Evolutionary conservation across 768 basidiomycete genomes (phyloP).

Genomic region (Termitomyces eurrhizus): DNA sequence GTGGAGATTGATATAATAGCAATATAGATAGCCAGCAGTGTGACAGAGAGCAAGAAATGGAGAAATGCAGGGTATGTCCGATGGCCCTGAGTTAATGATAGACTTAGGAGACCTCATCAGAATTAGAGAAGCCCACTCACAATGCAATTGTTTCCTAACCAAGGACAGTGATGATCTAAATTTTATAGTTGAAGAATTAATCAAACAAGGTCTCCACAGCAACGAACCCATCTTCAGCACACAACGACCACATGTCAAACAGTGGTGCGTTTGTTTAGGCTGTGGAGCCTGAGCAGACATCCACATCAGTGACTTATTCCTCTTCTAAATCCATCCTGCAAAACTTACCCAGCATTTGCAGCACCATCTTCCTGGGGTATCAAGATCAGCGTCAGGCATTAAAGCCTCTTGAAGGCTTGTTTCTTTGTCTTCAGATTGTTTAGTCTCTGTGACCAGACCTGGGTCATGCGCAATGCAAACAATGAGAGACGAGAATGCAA

Average conservation of each 20-base stretch:
- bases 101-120: background rate
- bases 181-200: background rate
- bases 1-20: slow-evolving; percentile 48
- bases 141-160: slow-evolving; percentile 75
- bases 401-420: slow-evolving; percentile 60
- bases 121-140: slow-evolving; percentile 36
- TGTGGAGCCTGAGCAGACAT: slow-evolving; percentile 47
- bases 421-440: slow-evolving; percentile 31
- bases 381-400: slow-evolving; percentile 48
- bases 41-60: slow-evolving; percentile 67
- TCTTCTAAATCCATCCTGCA: background rate
- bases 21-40: slow-evolving; percentile 60
- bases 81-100: slow-evolving; percentile 52
- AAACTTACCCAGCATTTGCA: slow-evolving; percentile 65
- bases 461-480: slow-evolving; percentile 73
- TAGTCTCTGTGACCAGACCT: slow-evolving; percentile 47
- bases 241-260: slow-evolving; percentile 68
- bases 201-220: background rate
- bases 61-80: slow-evolving; percentile 82
- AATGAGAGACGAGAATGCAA: slow-evolving; percentile 70
- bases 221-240: slow-evolving; percentile 80
- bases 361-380: slow-evolving; percentile 65
- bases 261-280: slow-evolving; percentile 80
- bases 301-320: background rate
- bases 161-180: slow-evolving; percentile 84